A percentile compares a stretch with the other conserved stretches of the same genome.
These are phyloP conservation scores for Coprinopsis marcescibilis DNA, from an alignment of 768 basidiomycete genomes.

Conservation along the genomic window DNA sequence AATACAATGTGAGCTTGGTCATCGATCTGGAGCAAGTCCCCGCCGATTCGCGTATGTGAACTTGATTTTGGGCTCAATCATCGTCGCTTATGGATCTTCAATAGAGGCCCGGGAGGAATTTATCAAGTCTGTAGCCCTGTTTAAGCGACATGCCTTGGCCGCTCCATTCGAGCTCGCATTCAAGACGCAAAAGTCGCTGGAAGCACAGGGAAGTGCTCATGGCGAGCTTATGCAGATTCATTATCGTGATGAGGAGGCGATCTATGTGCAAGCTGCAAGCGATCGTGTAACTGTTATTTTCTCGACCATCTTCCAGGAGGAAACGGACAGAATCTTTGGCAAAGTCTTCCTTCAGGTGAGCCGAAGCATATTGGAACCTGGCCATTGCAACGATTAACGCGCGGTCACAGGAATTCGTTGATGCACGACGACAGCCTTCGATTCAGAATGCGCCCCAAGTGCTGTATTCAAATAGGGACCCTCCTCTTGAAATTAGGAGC, in stretches of 20 bases:
- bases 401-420: conserved; percentile 84
- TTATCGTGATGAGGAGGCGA: conserved; percentile 96
- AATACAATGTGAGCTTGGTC: conserved; percentile 83
- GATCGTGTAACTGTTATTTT: conserved; percentile 99
- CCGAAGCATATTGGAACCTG: neutral
- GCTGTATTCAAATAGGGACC: conserved; percentile 88
- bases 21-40: conserved; percentile 88
- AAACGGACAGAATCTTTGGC: conserved; percentile 95
- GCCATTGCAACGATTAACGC: conserved; percentile 4
- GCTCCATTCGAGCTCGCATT: conserved; percentile 94
- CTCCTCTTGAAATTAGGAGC: conserved; percentile 93
- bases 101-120: conserved; percentile 76
- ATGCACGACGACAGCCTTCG: conserved; percentile 88
- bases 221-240: conserved; percentile 90
- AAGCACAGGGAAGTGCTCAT: conserved; percentile 55
- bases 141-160: conserved; percentile 91
- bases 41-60: conserved; percentile 60
- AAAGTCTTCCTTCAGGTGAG: conserved; percentile 95
- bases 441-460: conserved; percentile 98
- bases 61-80: neutral
- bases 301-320: conserved; percentile 93
- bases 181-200: conserved; percentile 75
- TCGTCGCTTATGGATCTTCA: neutral
- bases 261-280: conserved; percentile 87
- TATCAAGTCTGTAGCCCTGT: conserved; percentile 72